Conservation (phyloP, 352 stramenopile genomes). For the Pythium guiyangense region DNA sequence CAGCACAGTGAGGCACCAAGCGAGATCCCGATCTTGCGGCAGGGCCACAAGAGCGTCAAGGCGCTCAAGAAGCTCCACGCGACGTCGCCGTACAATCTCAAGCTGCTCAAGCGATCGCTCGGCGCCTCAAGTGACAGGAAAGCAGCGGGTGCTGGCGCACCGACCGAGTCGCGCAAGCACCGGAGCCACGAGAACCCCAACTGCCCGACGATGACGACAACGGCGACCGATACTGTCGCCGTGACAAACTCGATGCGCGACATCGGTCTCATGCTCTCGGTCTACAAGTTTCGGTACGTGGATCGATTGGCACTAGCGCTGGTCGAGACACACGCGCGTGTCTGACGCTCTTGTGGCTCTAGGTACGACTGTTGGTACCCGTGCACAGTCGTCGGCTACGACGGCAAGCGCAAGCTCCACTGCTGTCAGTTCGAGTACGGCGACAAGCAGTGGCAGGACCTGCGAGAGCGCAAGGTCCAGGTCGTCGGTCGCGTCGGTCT, state of each 20-base stretch:
- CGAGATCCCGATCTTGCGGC: constrained; percentile 41
- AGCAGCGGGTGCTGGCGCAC: neutral
- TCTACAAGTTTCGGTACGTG: constrained; percentile 61
- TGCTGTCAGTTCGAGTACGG: constrained; percentile 80
- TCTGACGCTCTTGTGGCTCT: neutral
- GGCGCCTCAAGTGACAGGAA: constrained; percentile 11
- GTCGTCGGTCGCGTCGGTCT: constrained; percentile 26
- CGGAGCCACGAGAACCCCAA: constrained; percentile 3
- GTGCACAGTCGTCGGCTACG: constrained; percentile 70
- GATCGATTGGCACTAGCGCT: neutral
- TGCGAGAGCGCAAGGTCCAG: constrained; percentile 43
- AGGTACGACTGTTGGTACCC: constrained; percentile 83
- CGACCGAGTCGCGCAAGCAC: neutral
- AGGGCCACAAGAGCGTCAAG: constrained; percentile 62
- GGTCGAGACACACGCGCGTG: neutral
- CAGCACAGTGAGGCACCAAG: constrained; percentile 1
- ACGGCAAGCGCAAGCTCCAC: constrained; percentile 64
- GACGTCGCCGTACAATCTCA: constrained; percentile 48
- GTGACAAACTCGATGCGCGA: constrained; percentile 51
- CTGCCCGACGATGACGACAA: neutral
- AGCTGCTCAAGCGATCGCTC: constrained; percentile 13
- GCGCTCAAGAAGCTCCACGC: constrained; percentile 59
- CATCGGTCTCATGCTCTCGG: constrained; percentile 53
- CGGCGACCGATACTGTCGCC: constrained; percentile 10
- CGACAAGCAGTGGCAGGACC: constrained; percentile 79